Conservation (phyloP, 176 grass and related monocot genomes). For the sorghum (Sorghum bicolor) region DNA sequence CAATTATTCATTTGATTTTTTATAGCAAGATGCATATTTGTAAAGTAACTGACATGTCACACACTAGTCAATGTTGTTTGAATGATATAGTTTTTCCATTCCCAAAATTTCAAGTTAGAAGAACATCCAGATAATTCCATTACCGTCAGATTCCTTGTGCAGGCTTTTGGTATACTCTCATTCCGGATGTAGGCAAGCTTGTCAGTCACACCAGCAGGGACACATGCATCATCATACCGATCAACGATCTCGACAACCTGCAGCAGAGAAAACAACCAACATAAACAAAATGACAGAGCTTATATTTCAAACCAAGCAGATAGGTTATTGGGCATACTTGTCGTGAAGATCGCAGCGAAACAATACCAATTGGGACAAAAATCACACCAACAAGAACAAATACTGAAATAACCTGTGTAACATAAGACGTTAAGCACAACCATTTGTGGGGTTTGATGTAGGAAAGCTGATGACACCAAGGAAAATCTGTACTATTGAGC, state of each 20-base stretch:
- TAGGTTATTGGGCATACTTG: slow-evolving; percentile 44
- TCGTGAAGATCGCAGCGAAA: slow-evolving; percentile 57
- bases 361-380: slow-evolving; percentile 84
- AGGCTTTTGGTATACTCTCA: slow-evolving; percentile 40
- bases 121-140: slow-evolving; percentile 22
- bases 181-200: slow-evolving; percentile 78
- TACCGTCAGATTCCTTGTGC: slow-evolving; percentile 70
- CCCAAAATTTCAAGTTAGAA: not conserved
- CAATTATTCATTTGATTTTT: not conserved
- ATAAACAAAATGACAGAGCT: slow-evolving; percentile 9
- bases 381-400: slow-evolving; percentile 71
- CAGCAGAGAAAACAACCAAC: not conserved
- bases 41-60: not conserved
- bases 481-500: not conserved
- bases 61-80: not conserved
- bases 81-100: not conserved
- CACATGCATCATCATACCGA: slow-evolving; percentile 63
- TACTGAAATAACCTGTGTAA: slow-evolving; percentile 66
- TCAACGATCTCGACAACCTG: slow-evolving; percentile 95
- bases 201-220: slow-evolving; percentile 45
- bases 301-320: slow-evolving; percentile 1
- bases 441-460: slow-evolving; percentile 14
- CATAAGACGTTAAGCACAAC: slow-evolving; percentile 8
- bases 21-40: not conserved
- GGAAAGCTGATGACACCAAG: not conserved